Percentiles rank a stretch among this genome's conserved stretches.
phyloP scores from a whole-genome alignment of 257 asterid species.

The Gentiana macrophylla region DNA sequence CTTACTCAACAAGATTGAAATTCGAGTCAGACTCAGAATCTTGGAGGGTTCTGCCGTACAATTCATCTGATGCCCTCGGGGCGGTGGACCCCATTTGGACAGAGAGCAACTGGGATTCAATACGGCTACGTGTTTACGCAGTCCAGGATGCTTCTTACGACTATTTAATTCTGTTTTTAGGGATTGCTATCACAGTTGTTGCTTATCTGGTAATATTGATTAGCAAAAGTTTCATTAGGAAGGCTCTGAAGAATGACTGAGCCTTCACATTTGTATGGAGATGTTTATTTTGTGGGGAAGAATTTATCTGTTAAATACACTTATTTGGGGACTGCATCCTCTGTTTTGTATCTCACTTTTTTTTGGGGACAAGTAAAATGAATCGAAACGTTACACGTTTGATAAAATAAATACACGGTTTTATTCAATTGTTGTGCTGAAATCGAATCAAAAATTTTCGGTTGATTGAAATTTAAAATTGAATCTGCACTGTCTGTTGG shows the following conservation, averaged over 20 bases:
- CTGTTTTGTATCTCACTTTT: not conserved
- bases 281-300: too few relatives aligned
- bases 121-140: conserved; percentile 49
- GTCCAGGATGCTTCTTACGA: conserved; percentile 53
- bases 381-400: too few relatives aligned
- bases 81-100: conserved; percentile 81
- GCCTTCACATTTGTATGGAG: too few relatives aligned
- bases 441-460: too few relatives aligned
- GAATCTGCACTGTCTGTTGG: too few relatives aligned
- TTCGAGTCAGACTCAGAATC: conserved; percentile 41
- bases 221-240: conserved; percentile 55
- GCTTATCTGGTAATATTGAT: conserved; percentile 46
- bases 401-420: too few relatives aligned
- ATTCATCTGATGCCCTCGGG: conserved; percentile 46
- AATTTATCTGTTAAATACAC: too few relatives aligned
- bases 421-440: too few relatives aligned
- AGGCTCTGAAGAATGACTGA: conserved; percentile 82
- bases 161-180: conserved; percentile 45
- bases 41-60: conserved; percentile 59
- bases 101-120: conserved; percentile 84
- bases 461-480: too few relatives aligned
- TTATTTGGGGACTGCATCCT: too few relatives aligned
- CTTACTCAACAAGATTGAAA: conserved; percentile 84
- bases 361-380: not conserved
- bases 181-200: conserved; percentile 47